Conservation (phyloP, 2,329 filamentous ascomycete genomes). For the Diaporthe vaccinii region DNA sequence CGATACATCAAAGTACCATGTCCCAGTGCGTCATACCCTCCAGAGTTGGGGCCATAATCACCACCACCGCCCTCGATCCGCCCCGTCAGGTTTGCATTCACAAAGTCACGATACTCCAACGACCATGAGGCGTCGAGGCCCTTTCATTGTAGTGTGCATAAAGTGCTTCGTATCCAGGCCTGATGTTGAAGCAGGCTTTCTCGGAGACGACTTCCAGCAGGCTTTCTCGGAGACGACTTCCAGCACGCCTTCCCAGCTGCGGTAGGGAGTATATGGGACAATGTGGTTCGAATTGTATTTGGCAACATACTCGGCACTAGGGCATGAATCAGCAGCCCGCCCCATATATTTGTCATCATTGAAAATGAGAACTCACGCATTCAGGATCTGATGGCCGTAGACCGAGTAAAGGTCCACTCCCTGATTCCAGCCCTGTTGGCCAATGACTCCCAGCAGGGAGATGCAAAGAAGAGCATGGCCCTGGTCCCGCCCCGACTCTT, state of each 20-base stretch:
- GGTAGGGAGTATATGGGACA: conserved; percentile 58
- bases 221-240: conserved; percentile 2
- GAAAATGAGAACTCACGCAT: neutral
- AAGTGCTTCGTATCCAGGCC: neutral
- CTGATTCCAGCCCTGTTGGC: conserved; percentile 13
- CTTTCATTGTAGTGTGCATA: neutral
- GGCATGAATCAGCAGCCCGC: neutral
- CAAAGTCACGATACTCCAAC: neutral
- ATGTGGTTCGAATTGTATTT: conserved; percentile 59
- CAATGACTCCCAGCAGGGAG: neutral
- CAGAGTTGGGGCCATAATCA: conserved; percentile 7
- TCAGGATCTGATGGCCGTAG: conserved; percentile 2
- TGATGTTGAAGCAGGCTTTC: neutral
- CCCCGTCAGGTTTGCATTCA: neutral
- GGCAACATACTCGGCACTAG: conserved; percentile 53
- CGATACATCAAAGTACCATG: conserved; percentile 7
- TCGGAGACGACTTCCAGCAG: neutral
- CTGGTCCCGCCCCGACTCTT: conserved; percentile 15
- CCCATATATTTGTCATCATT: neutral
- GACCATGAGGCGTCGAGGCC: neutral
- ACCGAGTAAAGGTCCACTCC: neutral
- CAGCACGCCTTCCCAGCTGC: conserved; percentile 46
- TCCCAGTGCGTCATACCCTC: neutral
- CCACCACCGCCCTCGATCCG: conserved; percentile 6
- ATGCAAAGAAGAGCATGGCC: conserved; percentile 7